Evolutionary conservation across 2,329 filamentous ascomycete genomes (phyloP).

Genomic region (Fragosphaeria purpurea): DNA sequence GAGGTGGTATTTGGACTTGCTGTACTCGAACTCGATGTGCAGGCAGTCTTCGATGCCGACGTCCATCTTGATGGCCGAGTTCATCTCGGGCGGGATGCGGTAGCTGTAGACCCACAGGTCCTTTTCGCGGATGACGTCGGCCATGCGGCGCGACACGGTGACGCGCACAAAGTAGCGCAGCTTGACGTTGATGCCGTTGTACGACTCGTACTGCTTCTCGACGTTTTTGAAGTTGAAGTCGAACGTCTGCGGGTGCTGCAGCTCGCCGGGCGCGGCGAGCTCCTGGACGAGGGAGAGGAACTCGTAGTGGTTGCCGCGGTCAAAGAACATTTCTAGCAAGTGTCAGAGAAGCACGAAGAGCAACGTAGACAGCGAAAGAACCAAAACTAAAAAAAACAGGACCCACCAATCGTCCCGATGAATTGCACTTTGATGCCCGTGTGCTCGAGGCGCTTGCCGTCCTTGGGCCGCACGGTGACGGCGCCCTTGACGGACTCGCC

Average conservation of each 20-base stretch:
- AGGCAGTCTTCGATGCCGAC: slow-evolving; percentile 98
- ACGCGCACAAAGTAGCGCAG: slow-evolving; percentile 96
- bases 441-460: slow-evolving; percentile 95
- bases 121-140: slow-evolving; percentile 96
- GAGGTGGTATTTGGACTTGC: slow-evolving; percentile 96
- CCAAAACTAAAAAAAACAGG: slow-evolving; percentile 1
- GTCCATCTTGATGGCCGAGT: slow-evolving; percentile 99
- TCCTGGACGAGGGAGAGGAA: slow-evolving; percentile 96
- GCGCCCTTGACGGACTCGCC: slow-evolving; percentile 96
- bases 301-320: slow-evolving; percentile 97
- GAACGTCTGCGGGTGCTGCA: slow-evolving; percentile 97
- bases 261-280: slow-evolving; percentile 89
- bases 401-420: slow-evolving; percentile 87
- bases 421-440: slow-evolving; percentile 99
- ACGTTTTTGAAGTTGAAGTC: slow-evolving; percentile 99
- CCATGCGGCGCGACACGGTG: slow-evolving; percentile 93
- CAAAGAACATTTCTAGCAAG: slow-evolving; percentile 94
- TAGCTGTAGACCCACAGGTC: slow-evolving; percentile 99
- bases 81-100: slow-evolving; percentile 94
- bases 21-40: slow-evolving; percentile 99
- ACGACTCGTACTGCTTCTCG: slow-evolving; percentile 99
- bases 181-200: slow-evolving; percentile 99
- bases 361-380: background rate
- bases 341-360: slow-evolving; percentile 5
- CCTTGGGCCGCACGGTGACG: slow-evolving; percentile 90